Evolutionary conservation across 371 early-diverging fungal genomes (phyloP), one percentile per base, ranked within the genome.

Genomic region (Vairimorpha necatrix): DNA sequence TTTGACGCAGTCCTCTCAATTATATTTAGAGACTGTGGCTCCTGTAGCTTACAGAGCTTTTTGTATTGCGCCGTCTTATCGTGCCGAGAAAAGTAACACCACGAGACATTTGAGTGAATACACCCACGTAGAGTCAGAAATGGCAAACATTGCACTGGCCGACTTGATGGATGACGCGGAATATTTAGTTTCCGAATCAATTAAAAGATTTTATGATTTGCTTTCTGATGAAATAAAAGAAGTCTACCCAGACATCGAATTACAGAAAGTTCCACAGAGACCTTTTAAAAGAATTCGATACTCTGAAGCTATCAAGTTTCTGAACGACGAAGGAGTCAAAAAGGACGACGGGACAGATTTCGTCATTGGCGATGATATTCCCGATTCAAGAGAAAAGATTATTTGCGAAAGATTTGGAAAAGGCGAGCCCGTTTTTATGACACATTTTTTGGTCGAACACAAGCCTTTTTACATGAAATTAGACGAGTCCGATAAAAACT

Each of bases 1-100:
- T 85, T 87, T 99, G 81, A 96, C 99, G 1, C 99, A 99, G 88
- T 93, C 95, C 30, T 95, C 95, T 28, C 98, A 99, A 87, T 90
- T 99, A 54, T 99, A 99, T 82, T 87, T 99, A 66, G 99, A 99
- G 84, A 97, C 98, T 6, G 92, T 90, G 75, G 88, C 94, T 66
- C 93, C 99, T 18, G 89, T 96, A 9, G 85, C 95, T 79, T 95
- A 95, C 53, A 94, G 93, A 79, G 94, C 93, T 14, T 99, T 91
- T 88, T 95, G 95, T 85, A 90, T 98, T 79, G 90, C 93, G 63
- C 94, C 94, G 84, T 94, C 95, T 11, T 99, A 92, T 88, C 90
- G 99, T 80, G 99, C 99, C n/a, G 99, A 99, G 84, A 95, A 94
- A 82, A 94, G 94, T 30, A 92, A 93, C 85, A 99, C 99, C n/a